These are phyloP conservation scores for Annulohypoxylon maeteangense DNA, from an alignment of 495 filamentous ascomycete species.

Conservation along the genomic window DNA sequence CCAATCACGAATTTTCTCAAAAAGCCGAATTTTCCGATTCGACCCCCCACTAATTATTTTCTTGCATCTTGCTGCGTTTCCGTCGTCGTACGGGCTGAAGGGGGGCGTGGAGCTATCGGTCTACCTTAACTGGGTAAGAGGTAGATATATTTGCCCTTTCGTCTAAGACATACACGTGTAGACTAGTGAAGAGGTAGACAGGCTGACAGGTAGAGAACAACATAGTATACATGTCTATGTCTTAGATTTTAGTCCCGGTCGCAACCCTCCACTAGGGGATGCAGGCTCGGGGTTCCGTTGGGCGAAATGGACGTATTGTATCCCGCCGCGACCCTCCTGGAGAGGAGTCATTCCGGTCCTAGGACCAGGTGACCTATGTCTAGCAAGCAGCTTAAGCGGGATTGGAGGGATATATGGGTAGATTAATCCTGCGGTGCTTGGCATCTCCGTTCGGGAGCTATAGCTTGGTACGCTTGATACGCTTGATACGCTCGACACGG, in stretches of 20 bases:
- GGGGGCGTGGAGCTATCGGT: conserved; percentile 38
- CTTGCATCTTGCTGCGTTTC: conserved; percentile 2
- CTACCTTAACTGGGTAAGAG: background rate
- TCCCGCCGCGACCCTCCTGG: conserved; percentile 39
- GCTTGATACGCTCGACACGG: conserved; percentile 11
- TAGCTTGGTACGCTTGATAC: background rate
- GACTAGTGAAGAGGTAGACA: background rate
- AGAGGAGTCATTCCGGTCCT: conserved; percentile 31
- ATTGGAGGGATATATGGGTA: conserved; percentile 30
- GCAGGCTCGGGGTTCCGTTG: conserved; percentile 35
- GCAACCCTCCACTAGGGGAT: conserved; percentile 42
- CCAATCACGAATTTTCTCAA: conserved; percentile 18
- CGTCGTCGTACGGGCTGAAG: conserved; percentile 24
- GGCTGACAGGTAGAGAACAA: conserved; percentile 18
- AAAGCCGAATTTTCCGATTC: conserved; percentile 41
- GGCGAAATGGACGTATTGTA: conserved; percentile 36
- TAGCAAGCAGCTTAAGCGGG: conserved; percentile 22
- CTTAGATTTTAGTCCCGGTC: conserved; percentile 27
- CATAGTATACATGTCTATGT: conserved; percentile 37
- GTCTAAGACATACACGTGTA: conserved; percentile 31
- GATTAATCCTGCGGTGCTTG: conserved; percentile 36
- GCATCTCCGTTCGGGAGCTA: conserved; percentile 25
- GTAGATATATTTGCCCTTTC: conserved; percentile 20
- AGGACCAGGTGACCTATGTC: conserved; percentile 37
- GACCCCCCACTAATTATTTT: conserved; percentile 1